Conservation (phyloP, 768 basidiomycete genomes). For the Pulveroboletus sp. region DNA sequence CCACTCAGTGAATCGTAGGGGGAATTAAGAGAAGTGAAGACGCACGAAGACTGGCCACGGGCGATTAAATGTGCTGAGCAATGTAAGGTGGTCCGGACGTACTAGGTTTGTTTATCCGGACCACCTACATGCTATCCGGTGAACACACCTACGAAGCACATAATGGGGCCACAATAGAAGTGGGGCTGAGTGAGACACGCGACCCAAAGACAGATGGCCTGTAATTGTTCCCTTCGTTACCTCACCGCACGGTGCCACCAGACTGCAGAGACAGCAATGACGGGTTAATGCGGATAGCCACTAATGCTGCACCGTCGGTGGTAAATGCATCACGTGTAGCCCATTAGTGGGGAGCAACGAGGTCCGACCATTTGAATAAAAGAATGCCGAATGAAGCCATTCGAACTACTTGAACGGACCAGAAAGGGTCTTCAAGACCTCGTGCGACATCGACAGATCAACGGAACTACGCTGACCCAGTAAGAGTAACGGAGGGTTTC, state of each 20-base stretch:
- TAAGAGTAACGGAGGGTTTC: not conserved
- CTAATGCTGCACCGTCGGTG: not conserved
- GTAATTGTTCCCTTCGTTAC: slow-evolving; percentile 1
- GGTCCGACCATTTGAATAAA: not conserved
- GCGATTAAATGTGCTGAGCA: slow-evolving; percentile 16
- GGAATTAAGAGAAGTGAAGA: slow-evolving; percentile 1
- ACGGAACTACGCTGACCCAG: not conserved
- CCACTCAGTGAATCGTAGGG: not conserved
- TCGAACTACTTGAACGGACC: not conserved
- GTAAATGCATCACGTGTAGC: not conserved
- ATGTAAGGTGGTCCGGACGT: slow-evolving; percentile 5
- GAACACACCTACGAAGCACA: not conserved
- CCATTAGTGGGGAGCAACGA: not conserved
- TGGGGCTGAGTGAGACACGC: not conserved
- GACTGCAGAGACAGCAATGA: not conserved
- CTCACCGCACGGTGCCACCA: not conserved
- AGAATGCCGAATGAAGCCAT: no score
- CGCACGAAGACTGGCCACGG: not conserved
- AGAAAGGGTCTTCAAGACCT: no score
- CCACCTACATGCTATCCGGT: not conserved
- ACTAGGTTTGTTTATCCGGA: slow-evolving; percentile 2
- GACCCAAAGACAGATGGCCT: not conserved
- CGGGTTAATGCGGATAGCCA: not conserved
- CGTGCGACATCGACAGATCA: no score
- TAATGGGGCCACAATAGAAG: not conserved